Evolutionary conservation across 2,329 filamentous ascomycete species (phyloP).

Genomic region (Daldinia sp.): DNA sequence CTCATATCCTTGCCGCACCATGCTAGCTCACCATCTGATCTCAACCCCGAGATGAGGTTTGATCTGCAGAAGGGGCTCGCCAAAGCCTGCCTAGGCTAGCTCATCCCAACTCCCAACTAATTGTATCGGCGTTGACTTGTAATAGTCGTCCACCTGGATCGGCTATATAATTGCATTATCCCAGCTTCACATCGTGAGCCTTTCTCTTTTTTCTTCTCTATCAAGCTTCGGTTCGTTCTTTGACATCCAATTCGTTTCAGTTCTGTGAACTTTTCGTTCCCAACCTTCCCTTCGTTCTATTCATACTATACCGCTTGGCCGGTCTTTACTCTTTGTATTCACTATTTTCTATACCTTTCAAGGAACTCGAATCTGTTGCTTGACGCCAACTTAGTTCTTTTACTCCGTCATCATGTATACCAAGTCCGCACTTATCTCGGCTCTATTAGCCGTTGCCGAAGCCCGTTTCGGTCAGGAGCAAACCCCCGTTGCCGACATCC

Average conservation of each 20-base stretch:
- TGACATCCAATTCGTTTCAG: constrained; percentile 49
- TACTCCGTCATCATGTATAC: constrained; percentile 56
- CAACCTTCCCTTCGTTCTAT: constrained; percentile 51
- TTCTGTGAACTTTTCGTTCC: constrained; percentile 57
- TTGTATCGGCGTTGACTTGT: constrained; percentile 14
- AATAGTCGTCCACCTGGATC: constrained; percentile 14
- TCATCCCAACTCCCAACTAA: constrained; percentile 16
- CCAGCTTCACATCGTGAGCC: constrained; percentile 31
- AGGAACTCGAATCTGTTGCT: constrained; percentile 39
- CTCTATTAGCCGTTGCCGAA: constrained; percentile 59
- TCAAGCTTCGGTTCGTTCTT: constrained; percentile 50
- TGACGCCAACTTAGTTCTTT: constrained; percentile 38
- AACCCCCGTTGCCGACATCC: constrained; percentile 66
- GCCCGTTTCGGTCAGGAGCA: constrained; percentile 75
- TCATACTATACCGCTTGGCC: constrained; percentile 48
- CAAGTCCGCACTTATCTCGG: constrained; percentile 56
- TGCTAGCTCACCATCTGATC: constrained; percentile 41
- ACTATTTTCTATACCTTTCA: constrained; percentile 26
- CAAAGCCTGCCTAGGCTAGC: constrained; percentile 33
- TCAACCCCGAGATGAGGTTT: constrained; percentile 39
- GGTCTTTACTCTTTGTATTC: constrained; percentile 44
- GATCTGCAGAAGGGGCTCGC: constrained; percentile 47
- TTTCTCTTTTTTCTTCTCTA: constrained; percentile 37
- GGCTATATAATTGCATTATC: constrained; percentile 42
- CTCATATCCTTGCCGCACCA: constrained; percentile 37